Evolutionary conservation across 495 filamentous ascomycete genomes (phyloP), one percentile per base, ranked within the genome.

Genomic region (Penicillium verhagenii): DNA sequence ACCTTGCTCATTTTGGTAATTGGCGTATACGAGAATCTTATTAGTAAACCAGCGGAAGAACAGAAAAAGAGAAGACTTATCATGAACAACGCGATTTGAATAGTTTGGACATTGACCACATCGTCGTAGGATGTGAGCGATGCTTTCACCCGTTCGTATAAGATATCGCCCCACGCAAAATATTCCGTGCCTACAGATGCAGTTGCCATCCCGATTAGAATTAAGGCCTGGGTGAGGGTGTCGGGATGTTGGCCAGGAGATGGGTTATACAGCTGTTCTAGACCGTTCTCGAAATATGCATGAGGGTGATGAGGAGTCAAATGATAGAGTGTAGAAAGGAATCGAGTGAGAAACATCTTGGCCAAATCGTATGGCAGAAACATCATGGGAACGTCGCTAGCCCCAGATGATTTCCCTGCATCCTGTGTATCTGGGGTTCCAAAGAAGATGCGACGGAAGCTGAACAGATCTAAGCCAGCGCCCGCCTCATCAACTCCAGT

Each of bases 401-500:
- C 13, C 24, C 53, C 52, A 0, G 44, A 18, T 1, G 43, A 19
- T 18, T 59, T 64, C 7, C 52, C 57, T 2, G 46, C 31, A n/a
- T 72, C 74, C 24, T 68, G 60, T 1, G 63, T 53, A 24, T 73
- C 68, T 2, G 72, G 71, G 6, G 67, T 73, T 0, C 75, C 75
- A 31, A 79, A 79, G 47, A 76, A 79, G 14, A 79, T 72, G 5
- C 69, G 65, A 7, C 75, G 72, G 43, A 74, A 74, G 46, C 71
- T 75, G 45, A 77, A 74, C 47, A 76, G 59, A 31, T 77, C 74
- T 54, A 79, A 39, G 20, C 74, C 74, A 3, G 74, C 70, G 7
- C 72, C 67, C 8, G 70, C 75, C 65, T 79, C 75, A 45, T 76
- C 71, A 0, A 77, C 73, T 23, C 70, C 67, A 14, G 66, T 61